Evolutionary conservation across 768 basidiomycete genomes (phyloP), one percentile per base, ranked within the genome.

Genomic region (Tephrocybe rancida): DNA sequence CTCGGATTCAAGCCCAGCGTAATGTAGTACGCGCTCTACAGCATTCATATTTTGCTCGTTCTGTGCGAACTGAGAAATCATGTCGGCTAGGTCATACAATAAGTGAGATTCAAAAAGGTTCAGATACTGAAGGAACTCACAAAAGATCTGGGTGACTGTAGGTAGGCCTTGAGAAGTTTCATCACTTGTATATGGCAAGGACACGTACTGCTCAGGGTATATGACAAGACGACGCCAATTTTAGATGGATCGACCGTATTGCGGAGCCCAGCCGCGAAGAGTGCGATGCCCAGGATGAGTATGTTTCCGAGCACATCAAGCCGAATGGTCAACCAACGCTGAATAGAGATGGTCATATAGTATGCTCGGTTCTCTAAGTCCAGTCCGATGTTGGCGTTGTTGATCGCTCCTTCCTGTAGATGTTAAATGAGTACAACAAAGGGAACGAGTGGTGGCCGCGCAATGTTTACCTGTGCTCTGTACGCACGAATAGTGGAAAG

Each of bases 31-130:
- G 13, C 87, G 80, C 63, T 90, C 87, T 11, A 86, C 86, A 0
- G 84, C 80, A 61, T 88, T 88, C 81, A 88, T 87, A 63, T 85
- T 84, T 62, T 86, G 83, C 62, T 86, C 85, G 50, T 79, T 84
- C 56, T 75, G 71, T 4, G 85, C 83, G 60, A 81, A 86, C 25
- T 77, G 73, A 0, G 77, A 69, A 16, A 85, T 73, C 66, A 85
- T 76, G 56, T 82, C 73, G 6, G 82, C 80, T 84, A 13, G 61
- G 42, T 2, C 24, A 46, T 38, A 13, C 44, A 16, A 56, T 16
- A 41, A 45, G 18, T 21, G 41, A 49, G 13, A n/a, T 3, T 34
- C 11, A 24, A 41, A 61, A 8, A 49, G 30, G 22, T 19, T 19
- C 5, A 14, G 5, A 16, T 21, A 42, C 35, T 30, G 27, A 19